Percentiles rank a stretch among this genome's conserved stretches.
Conservation (phyloP, 208 protist species). For the Trypanosoma cruzi region DNA sequence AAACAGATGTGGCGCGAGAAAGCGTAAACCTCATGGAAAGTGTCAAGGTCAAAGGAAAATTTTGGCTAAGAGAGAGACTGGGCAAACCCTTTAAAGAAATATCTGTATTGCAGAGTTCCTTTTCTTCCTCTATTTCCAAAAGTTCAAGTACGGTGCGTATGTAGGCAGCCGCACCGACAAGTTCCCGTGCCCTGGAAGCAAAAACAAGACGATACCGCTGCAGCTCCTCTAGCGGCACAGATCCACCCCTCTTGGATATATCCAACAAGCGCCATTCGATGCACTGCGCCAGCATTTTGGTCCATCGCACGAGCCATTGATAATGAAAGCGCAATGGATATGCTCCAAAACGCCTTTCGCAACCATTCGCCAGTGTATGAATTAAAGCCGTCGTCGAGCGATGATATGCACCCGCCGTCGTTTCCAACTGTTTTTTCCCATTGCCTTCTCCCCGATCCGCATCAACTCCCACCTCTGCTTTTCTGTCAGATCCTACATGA, state of each 20-base stretch:
- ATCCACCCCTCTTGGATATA: background rate
- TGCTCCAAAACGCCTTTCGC: slow-evolving; percentile 17
- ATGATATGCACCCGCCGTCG: background rate
- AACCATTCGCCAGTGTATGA: background rate
- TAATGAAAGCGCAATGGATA: slow-evolving; percentile 17
- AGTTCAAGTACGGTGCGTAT: background rate
- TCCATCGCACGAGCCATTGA: slow-evolving; percentile 30
- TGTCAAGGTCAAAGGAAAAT: slow-evolving; percentile 12
- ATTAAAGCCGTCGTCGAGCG: background rate
- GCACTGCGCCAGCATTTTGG: slow-evolving; percentile 25
- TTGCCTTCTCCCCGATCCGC: background rate
- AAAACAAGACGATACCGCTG: slow-evolving; percentile 23
- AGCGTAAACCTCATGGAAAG: slow-evolving; percentile 10
- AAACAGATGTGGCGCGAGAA: background rate
- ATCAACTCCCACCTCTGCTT: background rate
- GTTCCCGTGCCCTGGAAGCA: slow-evolving; percentile 9
- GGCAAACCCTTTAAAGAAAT: background rate
- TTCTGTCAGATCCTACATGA: background rate
- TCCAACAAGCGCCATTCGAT: slow-evolving; percentile 17
- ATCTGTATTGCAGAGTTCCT: background rate
- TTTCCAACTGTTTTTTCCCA: background rate
- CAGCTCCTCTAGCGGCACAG: slow-evolving; percentile 14
- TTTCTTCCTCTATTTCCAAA: slow-evolving; percentile 10
- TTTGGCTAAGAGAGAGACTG: background rate
- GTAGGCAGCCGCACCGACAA: slow-evolving; percentile 1